A percentile compares a stretch with the other conserved stretches of the same genome.
phyloP scores from a whole-genome alignment of 345 rosid genomes.

The Schrenkiella parvula region DNA sequence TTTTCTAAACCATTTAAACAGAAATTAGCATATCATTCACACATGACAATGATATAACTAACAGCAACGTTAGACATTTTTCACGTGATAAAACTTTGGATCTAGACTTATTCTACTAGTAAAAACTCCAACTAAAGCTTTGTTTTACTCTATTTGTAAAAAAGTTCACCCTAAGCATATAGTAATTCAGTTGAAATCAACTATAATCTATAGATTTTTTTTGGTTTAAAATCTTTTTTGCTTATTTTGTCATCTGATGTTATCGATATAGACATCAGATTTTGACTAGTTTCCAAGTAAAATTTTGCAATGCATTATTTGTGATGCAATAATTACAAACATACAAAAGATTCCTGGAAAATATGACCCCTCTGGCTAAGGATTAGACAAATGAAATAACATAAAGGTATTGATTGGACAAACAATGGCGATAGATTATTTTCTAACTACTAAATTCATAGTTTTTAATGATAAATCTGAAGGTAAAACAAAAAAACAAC shows the following conservation, averaged over 20 bases:
- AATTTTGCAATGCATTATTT: neutral
- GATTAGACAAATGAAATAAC: conserved; percentile 36
- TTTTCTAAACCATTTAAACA: no score
- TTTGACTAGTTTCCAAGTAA: neutral
- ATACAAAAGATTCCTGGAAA: conserved; percentile 26
- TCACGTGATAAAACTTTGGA: no score
- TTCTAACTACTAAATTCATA: neutral
- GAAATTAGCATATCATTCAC: no score
- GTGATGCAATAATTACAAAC: conserved; percentile 27
- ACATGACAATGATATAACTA: no score
- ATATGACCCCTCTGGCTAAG: conserved; percentile 25
- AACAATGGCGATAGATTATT: neutral
- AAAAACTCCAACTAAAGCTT: no score
- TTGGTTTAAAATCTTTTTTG: no score
- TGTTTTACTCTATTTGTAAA: no score
- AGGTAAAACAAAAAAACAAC: neutral
- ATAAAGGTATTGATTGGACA: conserved; percentile 32
- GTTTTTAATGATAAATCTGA: neutral
- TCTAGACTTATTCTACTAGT: no score
- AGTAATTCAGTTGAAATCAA: no score
- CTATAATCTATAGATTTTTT: no score
- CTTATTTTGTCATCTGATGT: neutral
- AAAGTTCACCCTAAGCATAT: no score
- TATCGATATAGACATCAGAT: neutral
- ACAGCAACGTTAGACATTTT: no score